phyloP scores from a whole-genome alignment of 2,329 filamentous ascomycete genomes.

The Fusarium azukiicola region DNA sequence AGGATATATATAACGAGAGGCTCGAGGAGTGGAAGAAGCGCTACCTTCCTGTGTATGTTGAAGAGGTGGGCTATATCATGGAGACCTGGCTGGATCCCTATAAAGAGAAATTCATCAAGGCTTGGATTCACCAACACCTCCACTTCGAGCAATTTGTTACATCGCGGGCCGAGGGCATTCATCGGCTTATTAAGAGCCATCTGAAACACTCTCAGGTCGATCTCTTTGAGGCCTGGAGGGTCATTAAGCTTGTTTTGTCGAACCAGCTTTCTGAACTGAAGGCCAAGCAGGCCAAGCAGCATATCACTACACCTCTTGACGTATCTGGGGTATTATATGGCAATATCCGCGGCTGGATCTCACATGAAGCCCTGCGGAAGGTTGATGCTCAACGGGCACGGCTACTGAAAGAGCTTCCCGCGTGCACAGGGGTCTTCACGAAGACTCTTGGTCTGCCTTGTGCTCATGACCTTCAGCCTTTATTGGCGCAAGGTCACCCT shows the following conservation, averaged over 20 bases:
- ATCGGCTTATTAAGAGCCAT: no score
- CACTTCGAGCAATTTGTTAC: no score
- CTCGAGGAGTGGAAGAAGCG: no score
- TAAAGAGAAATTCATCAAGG: no score
- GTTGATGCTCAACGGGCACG: slow-evolving; percentile 15
- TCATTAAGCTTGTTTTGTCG: not conserved
- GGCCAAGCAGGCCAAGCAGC: not conserved
- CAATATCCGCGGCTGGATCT: slow-evolving; percentile 18
- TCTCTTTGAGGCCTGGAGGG: slow-evolving; percentile 14
- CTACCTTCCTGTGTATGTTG: no score
- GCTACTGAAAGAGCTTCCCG: slow-evolving; percentile 18
- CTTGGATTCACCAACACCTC: no score
- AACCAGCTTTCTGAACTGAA: slow-evolving; percentile 20
- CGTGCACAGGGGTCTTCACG: slow-evolving; percentile 41
- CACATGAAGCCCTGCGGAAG: no score
- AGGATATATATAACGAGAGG: no score
- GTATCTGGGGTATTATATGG: slow-evolving; percentile 14
- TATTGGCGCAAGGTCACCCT: slow-evolving; percentile 25
- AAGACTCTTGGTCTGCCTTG: no score
- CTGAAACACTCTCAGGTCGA: slow-evolving; percentile 2
- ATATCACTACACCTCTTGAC: not conserved
- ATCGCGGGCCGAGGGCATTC: no score
- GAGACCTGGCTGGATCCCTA: no score
- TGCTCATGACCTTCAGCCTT: slow-evolving; percentile 17
- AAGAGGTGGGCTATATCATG: no score